Conservation (phyloP, 139 green algal genomes). For the Chlorokybus atmophyticus region DNA sequence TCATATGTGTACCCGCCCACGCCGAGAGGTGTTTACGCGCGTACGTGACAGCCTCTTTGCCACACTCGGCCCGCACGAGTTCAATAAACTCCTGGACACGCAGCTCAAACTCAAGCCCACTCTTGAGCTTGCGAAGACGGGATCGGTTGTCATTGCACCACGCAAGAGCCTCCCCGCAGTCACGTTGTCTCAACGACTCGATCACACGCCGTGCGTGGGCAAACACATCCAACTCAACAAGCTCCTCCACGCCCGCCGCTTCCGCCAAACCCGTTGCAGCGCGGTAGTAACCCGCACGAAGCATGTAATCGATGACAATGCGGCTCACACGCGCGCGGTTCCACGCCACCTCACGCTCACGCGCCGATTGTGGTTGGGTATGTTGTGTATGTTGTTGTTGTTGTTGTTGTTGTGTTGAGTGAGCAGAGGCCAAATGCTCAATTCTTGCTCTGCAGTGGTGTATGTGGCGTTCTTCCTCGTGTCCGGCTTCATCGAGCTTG, state of each 20-base stretch:
- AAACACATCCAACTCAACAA: conserved; percentile 73
- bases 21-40: conserved; percentile 57
- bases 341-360: too few species aligned
- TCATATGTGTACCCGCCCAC: conserved; percentile 47
- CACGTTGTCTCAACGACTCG: conserved; percentile 38
- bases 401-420: too few species aligned
- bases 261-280: conserved; percentile 22
- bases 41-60: conserved; percentile 59
- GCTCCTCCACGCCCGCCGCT: conserved; percentile 29
- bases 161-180: conserved; percentile 52
- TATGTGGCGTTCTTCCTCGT: too few species aligned
- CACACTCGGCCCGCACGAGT: conserved; percentile 49
- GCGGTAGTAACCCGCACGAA: conserved; percentile 46
- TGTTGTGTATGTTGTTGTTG: too few species aligned
- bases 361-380: too few species aligned
- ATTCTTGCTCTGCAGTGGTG: too few species aligned
- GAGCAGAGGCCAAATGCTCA: too few species aligned
- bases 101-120: conserved; percentile 77
- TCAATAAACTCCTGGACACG: conserved; percentile 84
- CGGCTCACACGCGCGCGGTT: conserved; percentile 48
- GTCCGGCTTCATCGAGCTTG: too few species aligned
- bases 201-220: conserved; percentile 39
- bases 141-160: conserved; percentile 53
- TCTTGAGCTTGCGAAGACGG: conserved; percentile 59
- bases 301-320: conserved; percentile 65